Conservation (phyloP, 768 basidiomycete genomes). For the Hericium erinaceus region DNA sequence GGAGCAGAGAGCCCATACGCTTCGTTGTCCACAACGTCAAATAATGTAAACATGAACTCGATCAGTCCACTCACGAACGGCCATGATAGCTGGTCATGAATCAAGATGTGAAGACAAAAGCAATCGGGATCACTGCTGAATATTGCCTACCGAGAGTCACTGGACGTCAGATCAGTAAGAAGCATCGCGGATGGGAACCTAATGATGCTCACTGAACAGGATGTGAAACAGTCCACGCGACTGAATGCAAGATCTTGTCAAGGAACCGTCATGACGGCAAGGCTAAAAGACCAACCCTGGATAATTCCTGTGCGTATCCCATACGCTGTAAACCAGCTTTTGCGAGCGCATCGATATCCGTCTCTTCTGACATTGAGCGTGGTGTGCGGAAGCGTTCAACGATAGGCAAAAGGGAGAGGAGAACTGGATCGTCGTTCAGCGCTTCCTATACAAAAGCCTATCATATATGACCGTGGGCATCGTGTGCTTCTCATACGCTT, state of each 20-base stretch:
- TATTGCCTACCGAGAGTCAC: neutral
- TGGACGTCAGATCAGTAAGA: neutral
- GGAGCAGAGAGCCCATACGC: conserved; percentile 50
- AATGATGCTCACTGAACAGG: neutral
- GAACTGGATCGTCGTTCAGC: too few species aligned
- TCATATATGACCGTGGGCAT: too few species aligned
- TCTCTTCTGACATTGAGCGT: neutral
- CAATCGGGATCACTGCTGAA: neutral
- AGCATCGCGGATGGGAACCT: neutral
- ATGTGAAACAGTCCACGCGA: conserved; percentile 2
- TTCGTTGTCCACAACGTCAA: conserved; percentile 12
- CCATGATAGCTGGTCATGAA: conserved; percentile 40
- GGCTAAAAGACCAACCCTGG: conserved; percentile 27
- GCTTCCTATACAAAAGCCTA: too few species aligned
- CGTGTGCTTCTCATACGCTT: too few species aligned
- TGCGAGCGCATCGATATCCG: conserved; percentile 9
- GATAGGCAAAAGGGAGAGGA: neutral
- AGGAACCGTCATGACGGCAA: neutral
- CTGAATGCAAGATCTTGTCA: neutral
- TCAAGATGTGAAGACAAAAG: neutral
- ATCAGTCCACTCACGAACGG: conserved; percentile 39
- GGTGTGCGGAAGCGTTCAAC: neutral
- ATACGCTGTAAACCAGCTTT: conserved; percentile 36
- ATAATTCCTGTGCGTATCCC: conserved; percentile 49
- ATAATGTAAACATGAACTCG: conserved; percentile 3